Base-by-base conservation (phyloP, 2,329 filamentous ascomycete genomes). In the Colletotrichum phormii region DNA sequence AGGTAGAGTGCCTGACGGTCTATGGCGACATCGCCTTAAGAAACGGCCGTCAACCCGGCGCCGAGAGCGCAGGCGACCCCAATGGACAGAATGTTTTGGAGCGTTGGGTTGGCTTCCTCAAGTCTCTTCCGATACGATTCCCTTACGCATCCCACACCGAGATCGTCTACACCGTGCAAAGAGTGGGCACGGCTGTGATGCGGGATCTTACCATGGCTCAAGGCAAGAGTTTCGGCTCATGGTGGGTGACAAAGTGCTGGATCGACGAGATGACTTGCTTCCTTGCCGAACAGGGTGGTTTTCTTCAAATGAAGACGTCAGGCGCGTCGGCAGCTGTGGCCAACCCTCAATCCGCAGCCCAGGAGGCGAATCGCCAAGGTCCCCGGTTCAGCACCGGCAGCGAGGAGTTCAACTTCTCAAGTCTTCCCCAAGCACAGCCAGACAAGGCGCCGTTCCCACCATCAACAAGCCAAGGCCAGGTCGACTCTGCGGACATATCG, bases 161-260 rank as follows among this genome's bases (percentile, higher is more conserved):
- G 53, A 89, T 97, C 69, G 89, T 97, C 11, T 92, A 92, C 82
- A 94, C 92, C 75, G 91, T 96, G 53, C 92, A 94, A 77, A 89
- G 91, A 29, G 86, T 97, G 26, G 92, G 94, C 13, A 94, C 93
- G 8, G 91, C 93, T 24, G 92, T 94, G 22, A 90, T 97, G 85
- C 89, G 94, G 67, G 95, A 97, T 77, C 89, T 97, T 70, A 97
- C 94, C 0, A 91, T 97, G 63, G 88, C 90, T 53, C 92, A 93
- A 75, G 93, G 93, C 22, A 91, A 92, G 79, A 95, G 93, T 78
- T 97, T 96, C 79, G 93, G 94, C n/a, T 92, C 93, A 6, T 97
- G 95, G 95, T 97, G 94, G 94, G 94, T 98, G 71, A 95, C 95
- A 4, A 98, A 98, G 81, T 95, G 96, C 71, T 98, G 96, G 88